Conservation (phyloP, 495 filamentous ascomycete species). For the Daldinia bambusicola region DNA sequence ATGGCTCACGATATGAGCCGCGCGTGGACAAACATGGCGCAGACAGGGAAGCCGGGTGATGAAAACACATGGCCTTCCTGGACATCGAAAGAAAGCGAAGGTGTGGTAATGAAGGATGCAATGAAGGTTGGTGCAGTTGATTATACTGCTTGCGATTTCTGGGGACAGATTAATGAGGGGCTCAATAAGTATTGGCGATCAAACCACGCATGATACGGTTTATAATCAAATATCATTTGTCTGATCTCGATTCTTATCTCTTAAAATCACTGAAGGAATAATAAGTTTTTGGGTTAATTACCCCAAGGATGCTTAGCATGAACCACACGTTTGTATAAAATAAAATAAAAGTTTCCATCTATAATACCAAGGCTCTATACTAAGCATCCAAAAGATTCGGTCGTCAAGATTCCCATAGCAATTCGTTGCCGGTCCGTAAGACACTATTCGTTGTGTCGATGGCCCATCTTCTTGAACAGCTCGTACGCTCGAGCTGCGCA, state of each 20-base stretch:
- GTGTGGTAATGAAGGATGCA: constrained; percentile 46
- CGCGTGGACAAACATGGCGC: constrained; percentile 55
- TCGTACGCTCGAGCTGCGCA: constrained; percentile 30
- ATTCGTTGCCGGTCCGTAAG: neutral
- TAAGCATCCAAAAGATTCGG: neutral
- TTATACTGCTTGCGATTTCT: constrained; percentile 49
- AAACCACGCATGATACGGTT: neutral
- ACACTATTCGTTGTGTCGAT: constrained; percentile 31
- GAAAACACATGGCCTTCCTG: constrained; percentile 47
- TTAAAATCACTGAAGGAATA: neutral
- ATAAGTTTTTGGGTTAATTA: too few relatives aligned
- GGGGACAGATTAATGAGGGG: constrained; percentile 44
- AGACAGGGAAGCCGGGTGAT: constrained; percentile 43
- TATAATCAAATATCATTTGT: neutral
- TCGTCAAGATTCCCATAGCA: neutral
- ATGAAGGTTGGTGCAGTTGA: constrained; percentile 45
- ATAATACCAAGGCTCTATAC: neutral
- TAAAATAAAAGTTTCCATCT: neutral
- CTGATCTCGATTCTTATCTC: neutral
- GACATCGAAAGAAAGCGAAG: constrained; percentile 34
- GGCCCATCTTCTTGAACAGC: constrained; percentile 25
- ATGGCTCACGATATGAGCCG: constrained; percentile 50
- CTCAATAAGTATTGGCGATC: constrained; percentile 29
- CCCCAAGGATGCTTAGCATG: neutral
- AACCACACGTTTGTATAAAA: neutral